Evolutionary conservation across 768 basidiomycete species (phyloP), one percentile per base, ranked within the genome.

Genomic region (Pleurotus salmoneostramineus): DNA sequence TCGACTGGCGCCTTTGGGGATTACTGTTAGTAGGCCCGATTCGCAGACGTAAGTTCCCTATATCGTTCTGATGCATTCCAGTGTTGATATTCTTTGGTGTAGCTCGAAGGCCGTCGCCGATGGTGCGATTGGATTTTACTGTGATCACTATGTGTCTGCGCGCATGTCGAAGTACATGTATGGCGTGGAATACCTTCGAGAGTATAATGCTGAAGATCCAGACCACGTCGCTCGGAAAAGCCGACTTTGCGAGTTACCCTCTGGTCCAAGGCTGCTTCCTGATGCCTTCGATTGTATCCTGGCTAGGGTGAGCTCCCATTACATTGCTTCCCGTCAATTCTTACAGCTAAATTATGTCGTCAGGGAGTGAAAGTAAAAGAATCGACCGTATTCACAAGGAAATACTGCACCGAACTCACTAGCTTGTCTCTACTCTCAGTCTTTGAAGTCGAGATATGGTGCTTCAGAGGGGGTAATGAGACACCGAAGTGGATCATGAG

Each of bases 21-120:
- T 91, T 56, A 78, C 78, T 4, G 84, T 92, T 58, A 89, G 84
- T 68, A 73, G 90, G 56, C 90, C 89, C 10, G 90, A 92, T 65
- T 87, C 83, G 51, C 89, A 91, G 68, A 92, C 90, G 85, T 90
- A 70, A 60, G 80, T 68, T 31, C 46, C 21, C 17, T 58, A 47
- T 56, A 56, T 51, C 58, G 40, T 48, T 37, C 6, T 35, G 10
- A 5, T 11, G 10, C 49, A 33, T 12, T 27, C 15, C 32, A 45
- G 59, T n/a, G 48, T 7, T 49, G 27, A 15, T 12, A 62, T 45
- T 15, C 34, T 8, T 21, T 10, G 14, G 32, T 63, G n/a, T 62
- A 91, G 89, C 11, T 91, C 91, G 14, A 93, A 93, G 69, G 90
- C 91, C 3, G 89, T 91, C 5, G 89, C 91, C 33, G 89, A 93